Base-by-base conservation (phyloP, 208 protist genomes). In the Leishmania braziliensis region DNA sequence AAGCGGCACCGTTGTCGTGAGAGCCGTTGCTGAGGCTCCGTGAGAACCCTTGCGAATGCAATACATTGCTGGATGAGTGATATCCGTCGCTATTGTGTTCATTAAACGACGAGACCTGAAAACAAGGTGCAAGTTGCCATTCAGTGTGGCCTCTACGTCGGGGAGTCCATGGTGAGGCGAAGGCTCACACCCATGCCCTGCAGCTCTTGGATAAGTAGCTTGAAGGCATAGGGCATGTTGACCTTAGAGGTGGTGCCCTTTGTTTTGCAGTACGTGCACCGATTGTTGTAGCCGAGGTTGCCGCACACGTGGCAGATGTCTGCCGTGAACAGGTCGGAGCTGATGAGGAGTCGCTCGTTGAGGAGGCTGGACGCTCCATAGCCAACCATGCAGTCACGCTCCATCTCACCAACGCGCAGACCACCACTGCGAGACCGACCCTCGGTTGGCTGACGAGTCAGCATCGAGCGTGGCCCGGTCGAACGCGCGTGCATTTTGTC, bases 351-450 rank as follows among this genome's bases (percentile, higher is more conserved):
- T 1, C 99, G 91, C 89, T 99, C 99, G 69, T 99, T 96, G 5
- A 99, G 90, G 16, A 99, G 90, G 75, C 95, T 90, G 26, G 95
- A 89, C 23, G 98, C 95, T 53, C 99, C 99, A 86, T 99, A 99
- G 68, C 97, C 95, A 51, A 99, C 95, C 86, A 99, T 97, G 91
- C 99, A 99, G 92, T 99, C 99, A 53, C 99, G 89, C 87, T 99
- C 99, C 99, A 99, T 99, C 91, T 99, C 99, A 46, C 99, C 99
- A 9, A 99, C 91, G 80, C 99, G 95, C 71, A 99, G 93, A 26
- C 99, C 99, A 86, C 99, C 99, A 56, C 99, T 98, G 54, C 98
- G 90, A 18, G 98, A 91, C 63, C 99, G 92, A 65, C 99, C 98
- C 84, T 99, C 99, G 0, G 99, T 99, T 9, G 99, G 99, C 90